These are phyloP conservation scores for Sugiyamaella novakii DNA, from an alignment of 1,139 yeast genomes.

Conservation along the genomic window DNA sequence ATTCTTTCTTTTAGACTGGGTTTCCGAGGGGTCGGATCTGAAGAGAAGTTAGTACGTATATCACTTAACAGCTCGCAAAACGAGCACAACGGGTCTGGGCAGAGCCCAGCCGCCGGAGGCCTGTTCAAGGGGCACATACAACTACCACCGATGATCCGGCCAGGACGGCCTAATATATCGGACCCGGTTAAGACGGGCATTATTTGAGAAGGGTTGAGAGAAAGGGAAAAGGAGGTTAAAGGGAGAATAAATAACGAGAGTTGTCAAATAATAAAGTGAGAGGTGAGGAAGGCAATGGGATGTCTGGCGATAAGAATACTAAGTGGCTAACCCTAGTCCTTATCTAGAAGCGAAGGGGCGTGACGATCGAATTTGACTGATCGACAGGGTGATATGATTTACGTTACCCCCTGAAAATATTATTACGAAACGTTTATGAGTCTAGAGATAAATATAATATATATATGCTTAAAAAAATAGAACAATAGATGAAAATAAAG, in stretches of 20 bases:
- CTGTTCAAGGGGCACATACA: conserved; percentile 6
- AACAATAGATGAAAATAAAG: neutral
- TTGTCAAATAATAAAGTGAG: no score
- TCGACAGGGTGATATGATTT: no score
- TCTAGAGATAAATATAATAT: no score
- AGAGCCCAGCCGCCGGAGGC: neutral
- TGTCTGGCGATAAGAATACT: conserved; percentile 2
- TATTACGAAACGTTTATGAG: no score
- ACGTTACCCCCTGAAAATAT: no score
- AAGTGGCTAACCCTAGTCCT: conserved; percentile 14
- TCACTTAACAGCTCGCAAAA: no score
- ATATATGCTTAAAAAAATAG: no score
- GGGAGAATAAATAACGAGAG: no score
- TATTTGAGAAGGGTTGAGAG: neutral
- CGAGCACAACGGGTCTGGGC: no score
- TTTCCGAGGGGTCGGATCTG: conserved; percentile 12
- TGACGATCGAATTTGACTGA: no score
- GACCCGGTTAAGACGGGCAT: conserved; percentile 12
- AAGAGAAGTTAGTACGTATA: conserved; percentile 8
- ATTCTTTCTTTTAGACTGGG: conserved; percentile 2
- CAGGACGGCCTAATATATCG: conserved; percentile 1
- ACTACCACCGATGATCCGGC: conserved; percentile 9
- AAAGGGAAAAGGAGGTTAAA: neutral
- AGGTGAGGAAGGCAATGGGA: no score
- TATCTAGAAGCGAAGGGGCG: no score